Conservation (phyloP, 768 basidiomycete genomes). For the Trametes villosa region DNA sequence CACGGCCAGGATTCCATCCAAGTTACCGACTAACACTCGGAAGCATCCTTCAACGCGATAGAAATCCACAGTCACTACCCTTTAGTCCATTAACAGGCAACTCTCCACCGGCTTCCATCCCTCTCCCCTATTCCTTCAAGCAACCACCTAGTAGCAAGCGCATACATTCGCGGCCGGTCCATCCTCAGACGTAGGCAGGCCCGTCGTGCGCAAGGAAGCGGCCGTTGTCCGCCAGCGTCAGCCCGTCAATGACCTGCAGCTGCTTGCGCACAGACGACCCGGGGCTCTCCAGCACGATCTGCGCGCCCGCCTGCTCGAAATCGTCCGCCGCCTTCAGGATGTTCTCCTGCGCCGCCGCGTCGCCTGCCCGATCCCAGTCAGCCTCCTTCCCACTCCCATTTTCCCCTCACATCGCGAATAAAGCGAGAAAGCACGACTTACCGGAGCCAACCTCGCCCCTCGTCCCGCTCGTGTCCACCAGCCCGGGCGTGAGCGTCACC, state of each 20-base stretch:
- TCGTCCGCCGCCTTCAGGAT: neutral
- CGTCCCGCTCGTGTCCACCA: constrained; percentile 4
- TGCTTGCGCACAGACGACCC: constrained; percentile 12
- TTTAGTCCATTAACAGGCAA: no score
- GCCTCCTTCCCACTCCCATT: neutral
- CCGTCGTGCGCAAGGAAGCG: constrained; percentile 1
- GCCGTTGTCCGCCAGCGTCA: constrained; percentile 6
- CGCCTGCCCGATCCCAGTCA: neutral
- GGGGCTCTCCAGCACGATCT: constrained; percentile 5
- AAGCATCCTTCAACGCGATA: no score
- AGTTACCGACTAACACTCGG: no score
- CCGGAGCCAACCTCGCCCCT: neutral
- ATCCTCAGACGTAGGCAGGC: no score
- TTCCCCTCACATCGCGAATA: neutral
- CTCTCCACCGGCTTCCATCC: no score
- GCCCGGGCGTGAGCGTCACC: neutral
- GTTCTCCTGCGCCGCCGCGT: neutral
- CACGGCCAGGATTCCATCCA: no score
- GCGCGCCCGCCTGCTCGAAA: neutral
- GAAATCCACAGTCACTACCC: no score
- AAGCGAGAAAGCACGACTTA: neutral
- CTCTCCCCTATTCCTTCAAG: no score
- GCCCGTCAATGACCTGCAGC: constrained; percentile 5
- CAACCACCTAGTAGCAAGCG: no score
- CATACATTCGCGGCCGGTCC: no score